phyloP scores from a whole-genome alignment of 345 rosid species.

The Raphanus raphanistrum region DNA sequence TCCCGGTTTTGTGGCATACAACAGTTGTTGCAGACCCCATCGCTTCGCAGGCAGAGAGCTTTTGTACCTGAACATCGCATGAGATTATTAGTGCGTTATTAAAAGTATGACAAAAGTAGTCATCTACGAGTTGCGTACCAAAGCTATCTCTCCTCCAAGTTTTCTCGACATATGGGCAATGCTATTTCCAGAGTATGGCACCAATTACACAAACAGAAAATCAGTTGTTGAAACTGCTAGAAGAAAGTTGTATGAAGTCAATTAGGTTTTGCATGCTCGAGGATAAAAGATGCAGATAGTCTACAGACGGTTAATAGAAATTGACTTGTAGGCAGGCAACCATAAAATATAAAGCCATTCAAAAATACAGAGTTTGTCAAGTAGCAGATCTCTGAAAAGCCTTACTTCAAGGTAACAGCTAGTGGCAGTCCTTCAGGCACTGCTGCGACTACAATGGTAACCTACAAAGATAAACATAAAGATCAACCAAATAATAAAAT shows the following conservation, averaged over 20 bases:
- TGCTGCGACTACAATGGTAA: constrained; percentile 1
- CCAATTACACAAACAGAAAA: neutral
- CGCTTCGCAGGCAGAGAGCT: constrained; percentile 1
- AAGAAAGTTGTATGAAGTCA: neutral
- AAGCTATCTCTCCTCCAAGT: constrained; percentile 1
- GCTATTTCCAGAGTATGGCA: neutral
- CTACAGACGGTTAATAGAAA: neutral
- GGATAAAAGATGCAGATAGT: neutral
- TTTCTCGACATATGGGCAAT: neutral
- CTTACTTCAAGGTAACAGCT: constrained; percentile 4
- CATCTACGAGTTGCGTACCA: neutral
- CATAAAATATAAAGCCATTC: neutral
- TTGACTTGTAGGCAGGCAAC: neutral
- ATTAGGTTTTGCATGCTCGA: neutral
- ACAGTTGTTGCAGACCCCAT: constrained; percentile 2
- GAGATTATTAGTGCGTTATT: neutral
- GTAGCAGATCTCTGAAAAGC: neutral
- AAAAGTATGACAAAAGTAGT: neutral
- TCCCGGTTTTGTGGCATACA: constrained; percentile 1
- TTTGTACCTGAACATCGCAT: constrained; percentile 2
- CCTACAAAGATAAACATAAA: neutral
- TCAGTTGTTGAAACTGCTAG: neutral
- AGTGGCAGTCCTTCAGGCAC: constrained; percentile 1
- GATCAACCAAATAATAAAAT: neutral
- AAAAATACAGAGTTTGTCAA: neutral